Evolutionary conservation across 108 stramenopile species (phyloP), one percentile per base, ranked within the genome.

Genomic region (Discostella stelligeroides): DNA sequence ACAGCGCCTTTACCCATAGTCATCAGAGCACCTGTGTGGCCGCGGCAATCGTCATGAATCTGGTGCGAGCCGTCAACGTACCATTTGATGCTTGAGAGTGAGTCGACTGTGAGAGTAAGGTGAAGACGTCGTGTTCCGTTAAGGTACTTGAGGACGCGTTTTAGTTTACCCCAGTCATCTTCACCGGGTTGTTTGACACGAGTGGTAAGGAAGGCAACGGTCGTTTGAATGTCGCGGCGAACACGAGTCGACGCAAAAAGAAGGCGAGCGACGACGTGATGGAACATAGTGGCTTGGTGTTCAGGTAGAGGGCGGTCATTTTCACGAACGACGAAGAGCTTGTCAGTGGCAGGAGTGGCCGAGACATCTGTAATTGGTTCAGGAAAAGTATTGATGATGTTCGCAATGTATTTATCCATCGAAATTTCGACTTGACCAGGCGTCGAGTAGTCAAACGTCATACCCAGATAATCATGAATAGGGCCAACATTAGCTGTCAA

Each of bases 1-100:
- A 61, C 20, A 0, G 64, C 64, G 1, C 86, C 86, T 41, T 50
- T 68, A 0, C 84, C 84, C 14, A 82, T 41, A 4, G 82, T 66
- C 66, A 85, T 60, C 47, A 48, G 21, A 15, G 45, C 69, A 12
- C 87, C 87, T 3, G 80, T 73, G 47, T 86, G 85, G 27, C 85
- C 79, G 38, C 49, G 17, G 49, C 68, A 66, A 63, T 86, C 85
- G 0, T 49, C 37, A 38, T 85, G 85, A 12, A 76, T 38, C 3
- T 38, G 69, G 20, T 66, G 54, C 1, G 77, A 68, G 2, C 48
- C 76, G 60, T 78, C 70, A 7, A 79, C 54, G 70, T 71, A 79
- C 66, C 61, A 64, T 12, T 57, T 17, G 15, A 74, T 40, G 1
- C 12, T 23, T 17, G 7, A 27, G 14, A 66, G 50, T 1, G 23